phyloP scores from a whole-genome alignment of 257 asterid species.

The Forsythia suspensa region DNA sequence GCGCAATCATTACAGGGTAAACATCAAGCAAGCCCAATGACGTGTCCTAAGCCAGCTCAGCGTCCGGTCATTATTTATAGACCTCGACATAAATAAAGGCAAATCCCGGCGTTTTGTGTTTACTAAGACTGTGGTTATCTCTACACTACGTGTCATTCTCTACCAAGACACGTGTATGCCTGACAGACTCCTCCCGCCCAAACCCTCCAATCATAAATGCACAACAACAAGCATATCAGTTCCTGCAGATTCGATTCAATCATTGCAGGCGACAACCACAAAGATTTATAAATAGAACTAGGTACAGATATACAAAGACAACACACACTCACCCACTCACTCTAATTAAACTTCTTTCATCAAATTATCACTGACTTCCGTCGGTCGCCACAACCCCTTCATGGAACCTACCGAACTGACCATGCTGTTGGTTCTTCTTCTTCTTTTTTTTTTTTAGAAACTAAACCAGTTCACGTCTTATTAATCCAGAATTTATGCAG shows the following conservation, averaged over 20 bases:
- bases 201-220: neutral
- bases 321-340: neutral
- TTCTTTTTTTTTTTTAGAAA: neutral
- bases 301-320: neutral
- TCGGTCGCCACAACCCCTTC: neutral
- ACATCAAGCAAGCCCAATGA: neutral
- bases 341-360: neutral
- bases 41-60: neutral
- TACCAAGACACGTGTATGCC: neutral
- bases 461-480: neutral
- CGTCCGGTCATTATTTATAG: neutral
- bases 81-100: neutral
- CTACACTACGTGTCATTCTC: neutral
- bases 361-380: neutral
- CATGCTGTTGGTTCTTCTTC: too few relatives aligned
- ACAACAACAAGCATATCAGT: neutral
- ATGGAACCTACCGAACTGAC: neutral
- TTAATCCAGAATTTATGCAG: neutral
- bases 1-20: neutral
- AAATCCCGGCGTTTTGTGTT: neutral
- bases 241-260: too few relatives aligned
- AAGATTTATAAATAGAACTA: too few relatives aligned
- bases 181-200: neutral
- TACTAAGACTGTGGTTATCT: neutral
- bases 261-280: too few relatives aligned